Evolutionary conservation across 2,329 filamentous ascomycete species (phyloP).

Genomic region (Xylariomycetidae sp.): DNA sequence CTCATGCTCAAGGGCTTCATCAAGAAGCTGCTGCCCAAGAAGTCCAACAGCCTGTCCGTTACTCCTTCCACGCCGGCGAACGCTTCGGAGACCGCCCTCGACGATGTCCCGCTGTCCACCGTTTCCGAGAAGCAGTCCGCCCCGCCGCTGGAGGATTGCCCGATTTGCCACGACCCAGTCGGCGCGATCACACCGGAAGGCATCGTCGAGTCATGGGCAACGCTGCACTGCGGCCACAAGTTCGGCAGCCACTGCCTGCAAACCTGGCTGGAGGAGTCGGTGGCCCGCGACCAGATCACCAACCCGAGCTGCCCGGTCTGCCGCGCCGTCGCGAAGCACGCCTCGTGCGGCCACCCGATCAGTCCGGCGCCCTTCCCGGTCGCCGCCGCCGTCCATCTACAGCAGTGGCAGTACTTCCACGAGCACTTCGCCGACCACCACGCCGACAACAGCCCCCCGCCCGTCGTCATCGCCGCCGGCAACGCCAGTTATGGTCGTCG

Average conservation of each 20-base stretch:
- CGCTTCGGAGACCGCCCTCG: too few relatives aligned
- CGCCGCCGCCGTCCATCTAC: conserved; percentile 9
- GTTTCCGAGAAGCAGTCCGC: conserved; percentile 6
- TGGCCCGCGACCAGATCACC: conserved; percentile 27
- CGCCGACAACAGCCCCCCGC: not conserved
- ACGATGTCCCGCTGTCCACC: conserved; percentile 7
- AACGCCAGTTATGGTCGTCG: conserved; percentile 1
- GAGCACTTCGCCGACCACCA: conserved; percentile 1
- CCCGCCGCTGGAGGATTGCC: conserved; percentile 27
- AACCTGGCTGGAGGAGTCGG: conserved; percentile 32
- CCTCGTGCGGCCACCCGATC: conserved; percentile 23
- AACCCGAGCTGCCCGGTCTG: conserved; percentile 35
- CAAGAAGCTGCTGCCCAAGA: conserved; percentile 17
- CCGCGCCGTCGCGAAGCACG: conserved; percentile 26
- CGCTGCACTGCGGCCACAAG: conserved; percentile 36
- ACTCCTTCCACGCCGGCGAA: too few relatives aligned
- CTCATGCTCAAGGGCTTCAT: too few relatives aligned
- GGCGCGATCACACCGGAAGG: conserved; percentile 31
- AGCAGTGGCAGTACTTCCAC: conserved; percentile 5
- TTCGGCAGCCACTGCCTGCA: conserved; percentile 39
- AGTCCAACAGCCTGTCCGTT: too few relatives aligned
- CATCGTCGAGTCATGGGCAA: conserved; percentile 33
- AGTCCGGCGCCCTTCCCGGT: conserved; percentile 3
- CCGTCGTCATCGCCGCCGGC: conserved; percentile 4
- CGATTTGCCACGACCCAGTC: conserved; percentile 38